Conservation (phyloP, 2,329 filamentous ascomycete species). For the Stachybotrys chartarum region DNA sequence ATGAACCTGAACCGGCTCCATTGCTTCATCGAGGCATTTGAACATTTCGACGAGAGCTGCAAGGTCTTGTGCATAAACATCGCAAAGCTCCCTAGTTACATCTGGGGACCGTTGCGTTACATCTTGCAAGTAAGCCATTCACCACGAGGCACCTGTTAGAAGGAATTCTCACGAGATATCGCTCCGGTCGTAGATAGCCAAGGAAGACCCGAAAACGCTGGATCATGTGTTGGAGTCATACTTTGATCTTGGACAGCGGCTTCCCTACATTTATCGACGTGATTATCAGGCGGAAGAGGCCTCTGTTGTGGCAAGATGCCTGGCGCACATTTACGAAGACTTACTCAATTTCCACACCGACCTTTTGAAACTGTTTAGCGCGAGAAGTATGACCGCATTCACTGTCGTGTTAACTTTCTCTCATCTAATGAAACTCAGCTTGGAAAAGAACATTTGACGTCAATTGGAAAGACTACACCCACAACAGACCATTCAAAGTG, state of each 20-base stretch:
- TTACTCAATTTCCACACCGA: neutral
- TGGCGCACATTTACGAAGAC: neutral
- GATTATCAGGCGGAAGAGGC: neutral
- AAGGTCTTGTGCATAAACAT: neutral
- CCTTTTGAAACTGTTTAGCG: neutral
- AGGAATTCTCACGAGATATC: neutral
- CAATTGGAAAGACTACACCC: neutral
- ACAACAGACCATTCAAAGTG: neutral
- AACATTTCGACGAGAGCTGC: neutral
- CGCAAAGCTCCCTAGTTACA: conserved; percentile 15
- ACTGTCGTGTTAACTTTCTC: neutral
- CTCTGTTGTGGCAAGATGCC: neutral
- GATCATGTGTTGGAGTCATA: neutral
- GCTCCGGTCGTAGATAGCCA: neutral
- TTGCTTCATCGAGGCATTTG: conserved; percentile 6
- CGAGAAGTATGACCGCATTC: neutral
- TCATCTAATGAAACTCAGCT: neutral
- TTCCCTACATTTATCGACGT: neutral
- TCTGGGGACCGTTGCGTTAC: conserved; percentile 19
- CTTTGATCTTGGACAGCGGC: neutral
- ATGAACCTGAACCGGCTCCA: conserved; percentile 18
- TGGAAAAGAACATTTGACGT: neutral
- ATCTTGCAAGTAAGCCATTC: neutral
- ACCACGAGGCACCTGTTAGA: neutral
- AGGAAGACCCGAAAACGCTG: neutral